Percentiles rank a stretch among this genome's conserved stretches.
These are phyloP conservation scores for Geotrichum aggregatum DNA, from an alignment of 1,139 yeast genomes.

Conservation along the genomic window DNA sequence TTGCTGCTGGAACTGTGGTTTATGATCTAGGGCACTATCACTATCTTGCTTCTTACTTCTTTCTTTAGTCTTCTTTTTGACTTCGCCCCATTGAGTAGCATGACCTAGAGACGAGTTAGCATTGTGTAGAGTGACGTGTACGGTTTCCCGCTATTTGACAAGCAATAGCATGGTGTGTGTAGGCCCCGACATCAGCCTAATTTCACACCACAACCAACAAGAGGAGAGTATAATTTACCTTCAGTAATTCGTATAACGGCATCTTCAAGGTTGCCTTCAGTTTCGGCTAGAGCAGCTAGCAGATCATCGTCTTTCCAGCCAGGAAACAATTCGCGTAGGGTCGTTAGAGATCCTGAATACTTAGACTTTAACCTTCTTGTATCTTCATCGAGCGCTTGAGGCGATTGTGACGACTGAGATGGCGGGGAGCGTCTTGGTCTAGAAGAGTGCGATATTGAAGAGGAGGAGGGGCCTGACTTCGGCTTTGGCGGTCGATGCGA, in stretches of 20 bases:
- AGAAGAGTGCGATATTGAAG: conserved; percentile 17
- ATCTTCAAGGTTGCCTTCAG: conserved; percentile 65
- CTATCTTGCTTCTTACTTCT: conserved; percentile 35
- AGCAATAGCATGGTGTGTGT: neutral
- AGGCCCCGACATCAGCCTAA: neutral
- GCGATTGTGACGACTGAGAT: conserved; percentile 15
- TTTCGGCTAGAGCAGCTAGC: conserved; percentile 67
- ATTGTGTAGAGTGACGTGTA: neutral
- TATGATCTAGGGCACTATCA: conserved; percentile 15
- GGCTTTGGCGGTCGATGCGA: conserved; percentile 23
- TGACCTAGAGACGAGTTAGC: conserved; percentile 30
- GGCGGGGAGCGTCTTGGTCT: conserved; percentile 21
- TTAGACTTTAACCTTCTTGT: conserved; percentile 36
- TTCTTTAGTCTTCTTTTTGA: conserved; percentile 53
- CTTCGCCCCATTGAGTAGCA: conserved; percentile 60
- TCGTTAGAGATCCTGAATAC: conserved; percentile 46
- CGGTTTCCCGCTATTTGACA: neutral
- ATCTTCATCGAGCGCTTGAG: conserved; percentile 40
- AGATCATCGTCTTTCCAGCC: conserved; percentile 92
- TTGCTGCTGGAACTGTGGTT: conserved; percentile 14
- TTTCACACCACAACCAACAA: neutral
- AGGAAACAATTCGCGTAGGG: conserved; percentile 82
- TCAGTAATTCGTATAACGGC: conserved; percentile 86
- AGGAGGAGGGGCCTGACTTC: conserved; percentile 13
- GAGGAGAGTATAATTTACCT: conserved; percentile 42